Conservation (phyloP, 129 eudicot genomes). For the Sambucus nigra region DNA sequence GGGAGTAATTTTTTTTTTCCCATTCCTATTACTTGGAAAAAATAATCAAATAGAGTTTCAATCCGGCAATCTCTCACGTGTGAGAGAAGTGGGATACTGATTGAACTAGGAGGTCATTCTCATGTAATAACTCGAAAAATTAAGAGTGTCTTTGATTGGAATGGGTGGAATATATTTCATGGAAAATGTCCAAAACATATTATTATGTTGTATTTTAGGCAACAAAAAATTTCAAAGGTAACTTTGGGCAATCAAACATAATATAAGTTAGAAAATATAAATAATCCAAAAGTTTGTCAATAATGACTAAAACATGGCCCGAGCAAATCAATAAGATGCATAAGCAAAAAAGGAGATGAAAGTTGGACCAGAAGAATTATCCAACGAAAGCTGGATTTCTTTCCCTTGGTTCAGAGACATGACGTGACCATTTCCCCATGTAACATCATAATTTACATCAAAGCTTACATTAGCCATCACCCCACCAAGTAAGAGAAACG, state of each 20-base stretch:
- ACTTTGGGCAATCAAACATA: not conserved
- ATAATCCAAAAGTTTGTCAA: not conserved
- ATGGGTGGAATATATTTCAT: no score
- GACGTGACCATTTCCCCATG: slow-evolving; percentile 55
- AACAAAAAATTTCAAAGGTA: not conserved
- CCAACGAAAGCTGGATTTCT: slow-evolving; percentile 52
- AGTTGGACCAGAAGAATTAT: slow-evolving; percentile 40
- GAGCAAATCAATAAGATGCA: not conserved
- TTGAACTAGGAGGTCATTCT: no score
- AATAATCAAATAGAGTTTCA: no score
- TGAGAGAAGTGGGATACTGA: no score
- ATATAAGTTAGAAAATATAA: not conserved
- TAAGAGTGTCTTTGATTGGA: no score
- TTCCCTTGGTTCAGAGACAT: slow-evolving; percentile 21
- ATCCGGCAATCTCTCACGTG: no score
- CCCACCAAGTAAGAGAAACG: slow-evolving; percentile 5
- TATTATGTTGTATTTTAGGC: no score
- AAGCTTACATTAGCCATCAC: slow-evolving; percentile 12
- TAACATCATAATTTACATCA: slow-evolving; percentile 42
- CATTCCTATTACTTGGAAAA: no score
- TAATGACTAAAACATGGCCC: not conserved
- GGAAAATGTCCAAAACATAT: no score
- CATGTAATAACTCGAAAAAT: no score
- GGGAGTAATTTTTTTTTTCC: no score
- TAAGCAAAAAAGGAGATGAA: not conserved